Evolutionary conservation across 73 alveolate genomes (phyloP).

Genomic region (Paramecium sonneborni): DNA sequence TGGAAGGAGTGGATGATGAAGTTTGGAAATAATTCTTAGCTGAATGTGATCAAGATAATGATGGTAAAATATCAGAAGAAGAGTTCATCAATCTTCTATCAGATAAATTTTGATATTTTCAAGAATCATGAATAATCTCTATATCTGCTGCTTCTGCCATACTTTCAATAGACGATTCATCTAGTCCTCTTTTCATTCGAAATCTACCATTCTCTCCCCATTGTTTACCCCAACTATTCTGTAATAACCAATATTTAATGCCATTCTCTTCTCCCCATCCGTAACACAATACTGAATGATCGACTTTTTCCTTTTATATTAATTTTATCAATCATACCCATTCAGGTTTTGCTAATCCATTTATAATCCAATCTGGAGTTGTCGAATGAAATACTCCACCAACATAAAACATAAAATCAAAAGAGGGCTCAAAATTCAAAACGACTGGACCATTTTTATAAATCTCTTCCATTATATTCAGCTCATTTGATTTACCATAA

Average conservation of each 20-base stretch:
- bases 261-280: constrained; percentile 72
- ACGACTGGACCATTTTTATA: constrained; percentile 62
- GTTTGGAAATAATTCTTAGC: constrained; percentile 59
- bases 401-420: constrained; percentile 67
- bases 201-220: constrained; percentile 70
- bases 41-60: constrained; percentile 65
- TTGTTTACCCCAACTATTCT: constrained; percentile 63
- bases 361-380: constrained; percentile 58
- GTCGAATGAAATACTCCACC: constrained; percentile 61
- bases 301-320: constrained; percentile 55
- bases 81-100: constrained; percentile 53
- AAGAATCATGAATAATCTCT: background rate
- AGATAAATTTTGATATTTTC: constrained; percentile 50
- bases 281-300: constrained; percentile 65
- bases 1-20: constrained; percentile 65
- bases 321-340: constrained; percentile 20
- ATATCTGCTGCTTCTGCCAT: constrained; percentile 42
- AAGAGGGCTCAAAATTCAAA: constrained; percentile 61
- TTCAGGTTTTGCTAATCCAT: constrained; percentile 52
- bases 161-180: constrained; percentile 51
- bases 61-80: constrained; percentile 65
- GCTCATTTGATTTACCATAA: constrained; percentile 63
- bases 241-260: constrained; percentile 56
- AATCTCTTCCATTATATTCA: constrained; percentile 63
- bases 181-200: constrained; percentile 67